These are phyloP conservation scores for Macrophomina pseudophaseolina DNA, from an alignment of 2,329 filamentous ascomycete genomes.

Conservation along the genomic window DNA sequence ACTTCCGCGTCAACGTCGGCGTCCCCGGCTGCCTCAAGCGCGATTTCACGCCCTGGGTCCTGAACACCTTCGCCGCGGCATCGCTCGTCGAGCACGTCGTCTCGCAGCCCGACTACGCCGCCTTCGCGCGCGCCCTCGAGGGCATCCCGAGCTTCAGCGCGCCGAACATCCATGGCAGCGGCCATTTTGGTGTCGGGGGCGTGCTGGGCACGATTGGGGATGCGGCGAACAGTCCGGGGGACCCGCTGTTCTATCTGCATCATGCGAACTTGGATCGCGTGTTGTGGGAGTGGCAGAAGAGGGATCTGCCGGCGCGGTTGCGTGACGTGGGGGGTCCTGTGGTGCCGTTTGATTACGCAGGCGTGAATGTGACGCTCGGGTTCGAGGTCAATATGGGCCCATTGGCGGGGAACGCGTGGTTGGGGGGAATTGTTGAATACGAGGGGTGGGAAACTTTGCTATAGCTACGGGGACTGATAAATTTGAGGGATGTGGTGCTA, in stretches of 20 bases:
- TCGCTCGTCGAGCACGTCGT: slow-evolving; percentile 34
- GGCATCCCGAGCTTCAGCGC: slow-evolving; percentile 34
- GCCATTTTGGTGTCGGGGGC: slow-evolving; percentile 43
- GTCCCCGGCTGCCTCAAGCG: slow-evolving; percentile 37
- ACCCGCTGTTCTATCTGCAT: slow-evolving; percentile 46
- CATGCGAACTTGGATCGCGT: slow-evolving; percentile 55
- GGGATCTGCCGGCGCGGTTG: slow-evolving; percentile 42
- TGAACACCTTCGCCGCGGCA: slow-evolving; percentile 34
- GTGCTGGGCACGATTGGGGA: slow-evolving; percentile 40
- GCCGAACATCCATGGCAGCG: slow-evolving; percentile 42
- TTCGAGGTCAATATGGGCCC: slow-evolving; percentile 40
- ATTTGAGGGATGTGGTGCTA: too few relatives aligned
- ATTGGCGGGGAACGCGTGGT: slow-evolving; percentile 35
- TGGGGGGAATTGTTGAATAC: slow-evolving; percentile 40
- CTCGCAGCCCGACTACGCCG: slow-evolving; percentile 35
- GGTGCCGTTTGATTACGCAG: slow-evolving; percentile 34
- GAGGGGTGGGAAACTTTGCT: slow-evolving; percentile 32
- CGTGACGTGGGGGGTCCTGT: slow-evolving; percentile 44
- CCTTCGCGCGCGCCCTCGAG: slow-evolving; percentile 38
- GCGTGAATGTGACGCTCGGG: slow-evolving; percentile 40
- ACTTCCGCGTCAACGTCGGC: slow-evolving; percentile 35
- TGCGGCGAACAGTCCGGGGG: slow-evolving; percentile 42
- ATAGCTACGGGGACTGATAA: slow-evolving; percentile 29
- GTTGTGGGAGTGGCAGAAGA: slow-evolving; percentile 59
- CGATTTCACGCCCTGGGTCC: slow-evolving; percentile 38